These are phyloP conservation scores for Aspergillus viridinutans DNA, from an alignment of 2,329 filamentous ascomycete genomes.

Conservation along the genomic window DNA sequence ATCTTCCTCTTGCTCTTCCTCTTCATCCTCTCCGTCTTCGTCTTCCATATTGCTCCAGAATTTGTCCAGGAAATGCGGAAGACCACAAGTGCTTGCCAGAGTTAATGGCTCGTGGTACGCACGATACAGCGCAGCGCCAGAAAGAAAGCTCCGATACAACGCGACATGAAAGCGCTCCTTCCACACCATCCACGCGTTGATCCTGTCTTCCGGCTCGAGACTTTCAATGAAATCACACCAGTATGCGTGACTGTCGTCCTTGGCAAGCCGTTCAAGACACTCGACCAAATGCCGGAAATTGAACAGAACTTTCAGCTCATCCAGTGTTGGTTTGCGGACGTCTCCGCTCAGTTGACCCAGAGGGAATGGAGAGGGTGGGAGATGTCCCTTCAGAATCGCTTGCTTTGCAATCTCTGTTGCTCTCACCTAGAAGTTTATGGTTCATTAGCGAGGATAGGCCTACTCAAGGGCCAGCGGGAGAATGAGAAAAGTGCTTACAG, in stretches of 20 bases:
- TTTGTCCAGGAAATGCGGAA: background rate
- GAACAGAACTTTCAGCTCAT: background rate
- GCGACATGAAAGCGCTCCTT: constrained; percentile 1
- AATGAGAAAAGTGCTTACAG: background rate
- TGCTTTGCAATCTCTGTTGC: constrained; percentile 1
- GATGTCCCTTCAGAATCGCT: background rate
- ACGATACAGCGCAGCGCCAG: constrained; percentile 1
- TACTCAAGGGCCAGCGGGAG: background rate
- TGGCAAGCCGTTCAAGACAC: background rate
- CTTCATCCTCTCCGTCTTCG: too few species aligned
- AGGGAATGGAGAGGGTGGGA: constrained; percentile 4
- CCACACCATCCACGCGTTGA: background rate
- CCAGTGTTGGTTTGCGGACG: background rate
- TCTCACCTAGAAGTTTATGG: background rate
- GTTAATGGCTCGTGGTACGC: background rate
- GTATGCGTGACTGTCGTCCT: background rate
- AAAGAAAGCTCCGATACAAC: constrained; percentile 3
- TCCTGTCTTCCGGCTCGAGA: background rate
- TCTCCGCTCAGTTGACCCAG: background rate
- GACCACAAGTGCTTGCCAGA: background rate
- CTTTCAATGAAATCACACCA: background rate
- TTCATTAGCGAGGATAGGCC: background rate
- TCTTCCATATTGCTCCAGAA: background rate
- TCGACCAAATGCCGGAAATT: background rate
- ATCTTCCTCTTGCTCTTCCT: too few species aligned